Conservation (phyloP, 2,329 filamentous ascomycete species). For the Fusarium goolgardi region DNA sequence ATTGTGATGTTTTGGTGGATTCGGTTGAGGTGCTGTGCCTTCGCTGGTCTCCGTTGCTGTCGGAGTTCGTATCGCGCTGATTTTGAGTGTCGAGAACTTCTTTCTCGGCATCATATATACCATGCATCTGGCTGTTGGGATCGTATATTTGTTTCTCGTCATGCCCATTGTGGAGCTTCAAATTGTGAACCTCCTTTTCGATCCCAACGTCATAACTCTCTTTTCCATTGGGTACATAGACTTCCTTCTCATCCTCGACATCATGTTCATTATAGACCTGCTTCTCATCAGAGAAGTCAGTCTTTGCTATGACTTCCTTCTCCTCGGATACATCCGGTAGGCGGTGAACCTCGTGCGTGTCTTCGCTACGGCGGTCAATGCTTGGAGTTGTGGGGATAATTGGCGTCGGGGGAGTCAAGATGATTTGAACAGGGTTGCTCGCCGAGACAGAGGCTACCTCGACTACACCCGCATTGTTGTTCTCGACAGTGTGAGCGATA, state of each 20-base stretch:
- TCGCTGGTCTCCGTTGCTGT: not conserved
- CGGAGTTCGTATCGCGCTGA: not conserved
- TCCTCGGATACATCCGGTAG: slow-evolving; percentile 24
- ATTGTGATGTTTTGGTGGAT: not conserved
- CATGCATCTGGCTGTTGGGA: not conserved
- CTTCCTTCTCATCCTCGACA: slow-evolving; percentile 20
- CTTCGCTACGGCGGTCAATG: not conserved
- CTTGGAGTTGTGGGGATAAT: not conserved
- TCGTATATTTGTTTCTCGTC: slow-evolving; percentile 22
- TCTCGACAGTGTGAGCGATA: not conserved
- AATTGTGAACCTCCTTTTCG: not conserved
- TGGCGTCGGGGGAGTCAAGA: slow-evolving; percentile 36
- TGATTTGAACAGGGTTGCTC: slow-evolving; percentile 22
- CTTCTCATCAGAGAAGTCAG: slow-evolving; percentile 6
- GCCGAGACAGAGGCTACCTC: not conserved
- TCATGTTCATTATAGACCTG: not conserved
- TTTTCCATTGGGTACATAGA: slow-evolving; percentile 3
- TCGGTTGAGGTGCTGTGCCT: slow-evolving; percentile 4
- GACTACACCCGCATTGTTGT: not conserved
- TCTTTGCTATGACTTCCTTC: slow-evolving; percentile 23
- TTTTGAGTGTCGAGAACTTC: not conserved
- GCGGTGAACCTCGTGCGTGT: slow-evolving; percentile 24
- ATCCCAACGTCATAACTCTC: slow-evolving; percentile 1
- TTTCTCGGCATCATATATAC: not conserved
- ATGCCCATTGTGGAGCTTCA: slow-evolving; percentile 14